Base-by-base conservation (phyloP, 2,329 filamentous ascomycete genomes). In the Colletotrichum echinochloae region DNA sequence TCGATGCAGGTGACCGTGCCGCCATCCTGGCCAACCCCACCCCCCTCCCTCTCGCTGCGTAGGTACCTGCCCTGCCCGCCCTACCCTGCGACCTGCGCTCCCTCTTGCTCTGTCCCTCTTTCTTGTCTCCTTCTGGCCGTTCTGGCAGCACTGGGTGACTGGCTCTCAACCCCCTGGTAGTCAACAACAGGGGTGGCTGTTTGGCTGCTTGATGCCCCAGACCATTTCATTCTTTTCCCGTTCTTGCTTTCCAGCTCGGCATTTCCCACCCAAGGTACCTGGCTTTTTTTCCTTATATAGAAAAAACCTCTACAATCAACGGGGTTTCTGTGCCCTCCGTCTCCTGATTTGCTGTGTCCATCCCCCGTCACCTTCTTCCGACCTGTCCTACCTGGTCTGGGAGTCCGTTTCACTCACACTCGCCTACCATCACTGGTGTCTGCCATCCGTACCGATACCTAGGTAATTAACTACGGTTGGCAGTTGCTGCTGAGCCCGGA, bases 1-100 rank as follows among this genome's bases (percentile, higher is more conserved):
- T 48, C 64, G 64, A 56, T 57, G 67, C 64, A 70, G 66, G 51
- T 70, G 67, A 71, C 67, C 62, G 55, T 60, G 62, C 66, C 56
- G 55, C 39, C 68, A 67, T 48, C 59, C 59, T 57, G 61, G 55
- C 20, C 56, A 65, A 52, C 49, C 55, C 39, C 46, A 57, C 39
- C 35, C 39, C 35, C 37, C 49, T 48, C 54, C 35, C 62, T 65
- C 66, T 52, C 60, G 44, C 44, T 46, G 44, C 44, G 44, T 44
- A 41, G 2, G 37, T 41, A 20, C 18, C 37, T 39, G 37, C 5
- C 37, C 37, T 16, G 14, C 39, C 51, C n/a, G 18, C 52, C 59
- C 49, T n/a, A 16, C 39, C 28, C 30, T 54, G 49, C 61, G 44
- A 52, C 60, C 35, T 54, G 46, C 59, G 33, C 37, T 55, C 48